phyloP scores from a whole-genome alignment of 2,329 filamentous ascomycete species.

The Trichoderma koningiopsis region DNA sequence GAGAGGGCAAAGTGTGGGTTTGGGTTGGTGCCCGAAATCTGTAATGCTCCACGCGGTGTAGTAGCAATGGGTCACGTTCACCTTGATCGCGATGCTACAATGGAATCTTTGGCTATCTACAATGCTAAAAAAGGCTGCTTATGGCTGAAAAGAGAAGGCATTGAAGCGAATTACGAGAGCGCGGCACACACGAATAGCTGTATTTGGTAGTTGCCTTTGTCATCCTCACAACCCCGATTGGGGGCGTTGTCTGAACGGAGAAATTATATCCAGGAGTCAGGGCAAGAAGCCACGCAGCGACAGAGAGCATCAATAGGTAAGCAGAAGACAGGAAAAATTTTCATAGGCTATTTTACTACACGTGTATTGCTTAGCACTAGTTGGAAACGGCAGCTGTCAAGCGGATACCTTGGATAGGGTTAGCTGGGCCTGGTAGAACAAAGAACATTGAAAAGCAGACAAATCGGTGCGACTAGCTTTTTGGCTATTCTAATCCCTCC shows the following conservation, averaged over 20 bases:
- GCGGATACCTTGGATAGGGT: background rate
- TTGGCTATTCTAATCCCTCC: background rate
- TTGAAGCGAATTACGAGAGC: background rate
- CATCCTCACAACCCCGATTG: background rate
- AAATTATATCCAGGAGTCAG: background rate
- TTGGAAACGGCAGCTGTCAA: constrained; percentile 6
- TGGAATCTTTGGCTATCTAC: background rate
- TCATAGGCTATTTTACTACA: background rate
- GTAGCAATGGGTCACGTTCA: background rate
- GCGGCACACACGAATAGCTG: background rate
- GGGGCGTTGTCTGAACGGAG: background rate
- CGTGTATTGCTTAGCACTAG: background rate
- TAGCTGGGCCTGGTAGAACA: background rate
- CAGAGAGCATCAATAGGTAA: background rate
- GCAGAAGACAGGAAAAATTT: background rate
- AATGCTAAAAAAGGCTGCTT: background rate
- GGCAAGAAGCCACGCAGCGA: background rate
- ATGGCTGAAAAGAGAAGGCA: background rate
- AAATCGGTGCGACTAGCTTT: background rate
- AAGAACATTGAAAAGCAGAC: background rate
- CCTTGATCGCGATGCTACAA: background rate
- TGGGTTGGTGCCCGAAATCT: background rate
- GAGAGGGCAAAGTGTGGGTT: background rate
- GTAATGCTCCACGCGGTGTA: background rate
- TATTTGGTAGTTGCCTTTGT: background rate